Evolutionary conservation across 2,329 filamentous ascomycete genomes (phyloP), one percentile per base, ranked within the genome.

Genomic region (Diplodia seriata): DNA sequence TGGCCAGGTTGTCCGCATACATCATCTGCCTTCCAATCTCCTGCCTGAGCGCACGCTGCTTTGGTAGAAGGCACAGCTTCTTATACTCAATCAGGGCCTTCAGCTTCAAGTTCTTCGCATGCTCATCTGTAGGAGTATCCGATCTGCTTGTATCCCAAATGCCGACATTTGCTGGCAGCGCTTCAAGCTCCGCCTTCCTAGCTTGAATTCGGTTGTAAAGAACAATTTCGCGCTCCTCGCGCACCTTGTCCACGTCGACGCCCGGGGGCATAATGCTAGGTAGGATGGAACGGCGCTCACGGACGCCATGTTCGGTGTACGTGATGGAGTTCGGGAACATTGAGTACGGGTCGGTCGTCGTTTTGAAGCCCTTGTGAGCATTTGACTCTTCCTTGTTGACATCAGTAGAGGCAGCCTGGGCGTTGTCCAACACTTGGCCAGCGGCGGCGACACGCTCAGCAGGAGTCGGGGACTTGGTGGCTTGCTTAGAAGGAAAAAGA

Each of bases 61-160:
- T 97, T 0, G 91, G 89, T 64, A 97, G 89, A n/a, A 97, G 82
- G 61, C 89, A 89, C 43, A 98, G 85, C 76, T 92, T 91, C 84
- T 97, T 98, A 84, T 96, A 93, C 82, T 99, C 95, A 68, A 99
- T 97, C 72, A 97, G 85, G 29, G 94, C 92, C 78, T 94, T 94
- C 64, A 93, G 82, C 82, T 97, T 98, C 61, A 97, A 81, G 67
- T 77, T 78, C 59, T 68, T 68, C 1, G 89, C 88, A 72, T 96
- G 92, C 72, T 97, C 93, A 26, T 90, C 86, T 29, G 89, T 87
- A 1, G 85, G 76, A 71, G 90, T 87, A 69, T 92, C 90, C 9
- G 88, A 88, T 73, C 86, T 87, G 76, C 83, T 85, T 0, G 90
- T 88, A 74, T 98, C 93, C 91, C 93, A 96, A 61, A 92, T 91